A percentile compares a stretch with the other conserved stretches of the same genome.
Conservation (phyloP, 2,329 filamentous ascomycete species). For the Sporothrix dimorphospora region DNA sequence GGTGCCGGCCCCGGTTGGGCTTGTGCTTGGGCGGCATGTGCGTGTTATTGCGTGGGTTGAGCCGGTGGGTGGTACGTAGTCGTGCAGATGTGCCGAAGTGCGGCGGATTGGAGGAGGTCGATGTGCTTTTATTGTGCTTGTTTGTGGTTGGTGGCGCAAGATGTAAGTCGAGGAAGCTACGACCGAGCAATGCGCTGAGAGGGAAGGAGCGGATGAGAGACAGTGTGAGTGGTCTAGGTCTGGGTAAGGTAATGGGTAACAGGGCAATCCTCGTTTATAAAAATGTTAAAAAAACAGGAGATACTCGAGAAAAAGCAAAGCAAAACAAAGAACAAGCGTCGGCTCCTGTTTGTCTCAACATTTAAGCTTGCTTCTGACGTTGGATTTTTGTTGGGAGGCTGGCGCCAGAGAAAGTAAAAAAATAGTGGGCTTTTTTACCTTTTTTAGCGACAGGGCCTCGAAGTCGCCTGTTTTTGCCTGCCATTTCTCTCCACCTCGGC, state of each 20-base stretch:
- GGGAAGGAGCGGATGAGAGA: neutral
- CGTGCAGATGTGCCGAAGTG: neutral
- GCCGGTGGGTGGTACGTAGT: no score
- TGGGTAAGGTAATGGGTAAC: neutral
- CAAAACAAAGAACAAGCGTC: neutral
- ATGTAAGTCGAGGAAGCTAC: neutral
- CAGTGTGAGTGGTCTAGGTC: neutral
- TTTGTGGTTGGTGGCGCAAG: slow-evolving; percentile 7
- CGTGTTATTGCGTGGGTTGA: neutral
- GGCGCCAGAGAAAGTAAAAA: neutral
- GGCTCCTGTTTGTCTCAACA: slow-evolving; percentile 12
- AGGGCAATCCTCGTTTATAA: no score
- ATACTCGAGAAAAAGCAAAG: neutral
- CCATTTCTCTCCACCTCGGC: slow-evolving; percentile 17
- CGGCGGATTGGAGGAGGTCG: neutral
- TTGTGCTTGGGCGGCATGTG: slow-evolving; percentile 25
- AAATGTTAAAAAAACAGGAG: neutral
- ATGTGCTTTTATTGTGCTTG: neutral
- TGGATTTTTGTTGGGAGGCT: slow-evolving; percentile 22
- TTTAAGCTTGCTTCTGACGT: slow-evolving; percentile 13
- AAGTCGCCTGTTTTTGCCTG: neutral
- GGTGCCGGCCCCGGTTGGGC: slow-evolving; percentile 21
- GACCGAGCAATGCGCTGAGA: neutral
- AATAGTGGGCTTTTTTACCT: slow-evolving; percentile 10
- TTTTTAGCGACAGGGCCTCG: neutral